A percentile compares a stretch with the other conserved stretches of the same genome.
Conservation (phyloP, 208 protist genomes). For the Balamuthia mandrillaris region DNA sequence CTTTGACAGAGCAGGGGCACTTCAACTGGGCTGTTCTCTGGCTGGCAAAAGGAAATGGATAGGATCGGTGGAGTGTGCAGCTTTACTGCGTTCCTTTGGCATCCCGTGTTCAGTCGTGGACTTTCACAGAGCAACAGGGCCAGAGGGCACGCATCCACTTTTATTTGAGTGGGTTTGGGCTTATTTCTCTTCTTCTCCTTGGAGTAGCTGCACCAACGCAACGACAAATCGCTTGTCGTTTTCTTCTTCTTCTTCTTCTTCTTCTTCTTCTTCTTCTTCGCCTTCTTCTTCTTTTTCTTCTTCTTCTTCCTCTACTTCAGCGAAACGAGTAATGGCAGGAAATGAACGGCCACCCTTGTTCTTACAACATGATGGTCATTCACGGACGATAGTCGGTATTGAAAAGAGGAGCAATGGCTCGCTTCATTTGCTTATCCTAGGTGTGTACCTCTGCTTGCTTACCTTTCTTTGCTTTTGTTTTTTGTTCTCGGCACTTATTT, state of each 20-base stretch:
- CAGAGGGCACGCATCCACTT: slow-evolving; percentile 10
- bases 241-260: neutral
- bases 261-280: neutral
- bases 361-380: slow-evolving; percentile 37
- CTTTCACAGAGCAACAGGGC: slow-evolving; percentile 17
- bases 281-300: neutral
- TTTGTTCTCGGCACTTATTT: neutral
- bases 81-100: slow-evolving; percentile 32
- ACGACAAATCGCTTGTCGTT: neutral
- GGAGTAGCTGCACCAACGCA: neutral
- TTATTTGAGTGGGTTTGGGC: slow-evolving; percentile 27
- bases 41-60: slow-evolving; percentile 30
- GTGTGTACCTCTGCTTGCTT: neutral
- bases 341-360: slow-evolving; percentile 30
- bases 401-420: slow-evolving; percentile 34
- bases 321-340: too few species aligned
- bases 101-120: slow-evolving; percentile 36
- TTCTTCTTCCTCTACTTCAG: neutral
- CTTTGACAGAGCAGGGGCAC: slow-evolving; percentile 19
- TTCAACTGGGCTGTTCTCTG: slow-evolving; percentile 12
- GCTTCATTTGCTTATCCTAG: slow-evolving; percentile 26
- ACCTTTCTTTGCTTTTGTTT: too few species aligned
- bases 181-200: slow-evolving; percentile 17
- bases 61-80: slow-evolving; percentile 39
- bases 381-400: slow-evolving; percentile 32